phyloP scores from a whole-genome alignment of 2,329 filamentous ascomycete species.

The Knoxdaviesia proteae region DNA sequence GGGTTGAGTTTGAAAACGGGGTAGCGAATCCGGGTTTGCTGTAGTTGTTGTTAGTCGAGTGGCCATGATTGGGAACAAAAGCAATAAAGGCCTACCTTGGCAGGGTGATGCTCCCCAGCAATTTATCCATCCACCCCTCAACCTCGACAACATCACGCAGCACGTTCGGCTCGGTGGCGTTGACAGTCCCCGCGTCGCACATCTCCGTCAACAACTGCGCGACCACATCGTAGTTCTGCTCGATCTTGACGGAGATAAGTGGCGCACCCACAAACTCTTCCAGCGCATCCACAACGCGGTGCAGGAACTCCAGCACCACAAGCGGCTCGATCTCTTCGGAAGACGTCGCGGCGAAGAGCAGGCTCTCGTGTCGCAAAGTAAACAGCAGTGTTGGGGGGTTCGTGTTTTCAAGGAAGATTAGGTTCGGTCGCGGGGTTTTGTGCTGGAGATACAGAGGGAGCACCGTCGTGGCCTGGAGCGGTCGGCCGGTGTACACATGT shows the following conservation, averaged over 20 bases:
- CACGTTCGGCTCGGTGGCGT: slow-evolving; percentile 82
- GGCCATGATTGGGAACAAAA: neutral
- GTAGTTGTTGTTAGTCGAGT: slow-evolving; percentile 4
- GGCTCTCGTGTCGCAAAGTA: slow-evolving; percentile 66
- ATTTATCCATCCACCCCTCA: slow-evolving; percentile 71
- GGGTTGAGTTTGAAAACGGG: slow-evolving; percentile 16
- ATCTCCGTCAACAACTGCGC: slow-evolving; percentile 87
- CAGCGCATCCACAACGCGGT: slow-evolving; percentile 76
- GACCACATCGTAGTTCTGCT: slow-evolving; percentile 78
- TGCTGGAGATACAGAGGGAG: slow-evolving; percentile 76
- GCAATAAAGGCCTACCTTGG: slow-evolving; percentile 34
- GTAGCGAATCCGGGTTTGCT: slow-evolving; percentile 20
- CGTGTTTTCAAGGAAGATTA: slow-evolving; percentile 67
- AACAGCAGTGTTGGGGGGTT: slow-evolving; percentile 78
- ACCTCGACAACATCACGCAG: slow-evolving; percentile 81
- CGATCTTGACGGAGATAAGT: slow-evolving; percentile 66
- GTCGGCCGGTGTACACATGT: slow-evolving; percentile 70
- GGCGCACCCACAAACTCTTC: slow-evolving; percentile 89
- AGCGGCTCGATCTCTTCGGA: slow-evolving; percentile 76
- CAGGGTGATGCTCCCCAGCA: slow-evolving; percentile 71
- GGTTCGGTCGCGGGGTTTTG: slow-evolving; percentile 57
- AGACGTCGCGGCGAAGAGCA: slow-evolving; percentile 70
- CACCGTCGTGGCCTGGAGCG: slow-evolving; percentile 53
- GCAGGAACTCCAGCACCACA: slow-evolving; percentile 80
- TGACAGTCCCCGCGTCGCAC: slow-evolving; percentile 82